Evolutionary conservation across 2,329 filamentous ascomycete species (phyloP), one percentile per base, ranked within the genome.

Genomic region (Stemphylium lycopersici): DNA sequence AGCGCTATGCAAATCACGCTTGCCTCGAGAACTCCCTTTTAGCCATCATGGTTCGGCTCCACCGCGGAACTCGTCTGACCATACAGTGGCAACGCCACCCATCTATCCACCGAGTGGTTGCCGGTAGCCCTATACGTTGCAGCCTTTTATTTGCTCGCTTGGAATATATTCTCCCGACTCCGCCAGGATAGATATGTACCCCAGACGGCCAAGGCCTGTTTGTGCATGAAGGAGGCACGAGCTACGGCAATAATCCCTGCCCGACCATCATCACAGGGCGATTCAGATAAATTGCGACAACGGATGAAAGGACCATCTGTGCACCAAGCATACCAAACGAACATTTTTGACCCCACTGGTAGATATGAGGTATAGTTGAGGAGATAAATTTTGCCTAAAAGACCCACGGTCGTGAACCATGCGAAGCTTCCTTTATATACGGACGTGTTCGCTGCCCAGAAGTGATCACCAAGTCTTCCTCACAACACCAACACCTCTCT

Each of bases 351-450:
- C 68, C 61, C 69, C 69, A 68, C 70, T 58, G 48, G 42, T 58
- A 51, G 36, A 64, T 59, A 64, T 58, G 45, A 16, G 43, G 8
- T 34, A 41, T 61, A 55, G 52, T 58, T 56, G 50, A 53, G 58
- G 44, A 39, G 18, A 31, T 18, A 38, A 34, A 68, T 74, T 74
- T 61, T 74, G 70, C 70, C 70, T 73, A 73, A 73, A 71, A 55
- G 60, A 37, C 45, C 33, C 42, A 33, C 22, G 18, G 16, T 7
- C 26, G 34, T 12, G 51, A 15, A n/a, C 20, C 22, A 44, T 6
- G 12, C 29, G 38, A 38, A 52, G 48, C 37, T 52, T 54, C 51
- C 31, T 61, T 57, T 61, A 65, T 66, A 69, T 65, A 29, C 48
- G 22, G 39, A 22, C 32, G n/a, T 31, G 22, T n/a, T 50, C 42